Percentiles rank a stretch among this genome's conserved stretches.
Conservation (phyloP, 192 early-diverging fungal species). For the Umbelopsis vinacea region DNA sequence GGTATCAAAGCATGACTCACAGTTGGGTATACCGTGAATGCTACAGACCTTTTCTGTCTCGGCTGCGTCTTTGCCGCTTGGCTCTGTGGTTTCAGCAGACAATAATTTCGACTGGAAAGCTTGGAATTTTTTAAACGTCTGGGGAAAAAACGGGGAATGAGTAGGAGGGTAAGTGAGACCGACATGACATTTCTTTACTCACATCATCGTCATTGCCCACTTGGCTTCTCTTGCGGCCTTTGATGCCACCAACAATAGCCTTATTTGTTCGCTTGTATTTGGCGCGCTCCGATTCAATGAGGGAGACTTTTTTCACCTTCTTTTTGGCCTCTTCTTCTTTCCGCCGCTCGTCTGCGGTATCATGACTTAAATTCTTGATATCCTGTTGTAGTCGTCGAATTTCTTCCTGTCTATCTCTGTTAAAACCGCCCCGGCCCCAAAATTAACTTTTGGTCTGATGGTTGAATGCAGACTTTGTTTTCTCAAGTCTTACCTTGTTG, state of each 20-base stretch:
- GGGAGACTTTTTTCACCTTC: constrained; percentile 42
- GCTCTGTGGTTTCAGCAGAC: constrained; percentile 17
- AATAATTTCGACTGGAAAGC: constrained; percentile 60
- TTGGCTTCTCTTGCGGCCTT: constrained; percentile 26
- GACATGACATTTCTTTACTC: background rate
- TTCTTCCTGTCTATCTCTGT: constrained; percentile 50
- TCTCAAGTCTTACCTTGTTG: background rate
- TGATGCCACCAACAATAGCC: constrained; percentile 27
- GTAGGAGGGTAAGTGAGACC: background rate
- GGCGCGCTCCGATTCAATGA: constrained; percentile 52
- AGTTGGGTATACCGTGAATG: constrained; percentile 71
- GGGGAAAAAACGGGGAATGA: background rate
- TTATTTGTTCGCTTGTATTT: constrained; percentile 49
- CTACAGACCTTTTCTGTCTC: constrained; percentile 57
- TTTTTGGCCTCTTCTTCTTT: constrained; percentile 42
- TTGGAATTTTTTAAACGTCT: constrained; percentile 56
- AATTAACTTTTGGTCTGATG: background rate
- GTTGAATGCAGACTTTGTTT: background rate
- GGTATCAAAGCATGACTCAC: constrained; percentile 69
- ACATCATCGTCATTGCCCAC: constrained; percentile 40
- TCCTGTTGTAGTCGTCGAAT: constrained; percentile 69
- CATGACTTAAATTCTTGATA: constrained; percentile 61
- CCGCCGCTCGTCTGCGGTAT: constrained; percentile 32
- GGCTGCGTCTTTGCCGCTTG: constrained; percentile 30
- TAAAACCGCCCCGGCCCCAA: background rate